These are phyloP conservation scores for Coemansia sp. DNA, from an alignment of 192 early-diverging fungal species.

Conservation along the genomic window DNA sequence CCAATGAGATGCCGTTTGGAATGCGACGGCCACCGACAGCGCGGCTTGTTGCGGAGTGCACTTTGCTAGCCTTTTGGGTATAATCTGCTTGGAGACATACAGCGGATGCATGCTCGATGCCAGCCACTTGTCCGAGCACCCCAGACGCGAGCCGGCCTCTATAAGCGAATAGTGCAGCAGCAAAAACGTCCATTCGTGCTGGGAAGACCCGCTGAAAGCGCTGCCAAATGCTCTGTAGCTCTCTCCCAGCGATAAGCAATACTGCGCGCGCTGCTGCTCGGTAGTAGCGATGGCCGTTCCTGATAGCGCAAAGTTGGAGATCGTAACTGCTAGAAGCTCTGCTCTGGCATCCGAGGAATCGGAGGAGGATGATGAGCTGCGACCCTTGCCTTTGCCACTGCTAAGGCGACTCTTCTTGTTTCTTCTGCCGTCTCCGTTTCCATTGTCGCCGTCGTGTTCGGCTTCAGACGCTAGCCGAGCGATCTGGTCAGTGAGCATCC, in stretches of 20 bases:
- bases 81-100: conserved; percentile 9
- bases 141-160: conserved; percentile 31
- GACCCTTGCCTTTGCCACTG: background rate
- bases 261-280: conserved; percentile 37
- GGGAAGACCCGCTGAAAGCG: conserved; percentile 2
- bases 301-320: conserved; percentile 32
- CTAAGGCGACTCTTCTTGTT: conserved; percentile 30
- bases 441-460: background rate
- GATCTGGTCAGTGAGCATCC: conserved; percentile 15
- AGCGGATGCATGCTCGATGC: conserved; percentile 25
- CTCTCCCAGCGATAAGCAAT: conserved; percentile 8
- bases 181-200: conserved; percentile 25
- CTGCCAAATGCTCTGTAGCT: conserved; percentile 9
- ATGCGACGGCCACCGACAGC: conserved; percentile 34
- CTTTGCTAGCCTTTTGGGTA: conserved; percentile 3
- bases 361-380: no score
- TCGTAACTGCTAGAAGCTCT: conserved; percentile 19
- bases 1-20: conserved; percentile 46
- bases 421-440: background rate
- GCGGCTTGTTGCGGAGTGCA: conserved; percentile 3
- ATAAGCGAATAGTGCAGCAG: conserved; percentile 42
- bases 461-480: background rate
- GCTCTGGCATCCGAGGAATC: background rate
- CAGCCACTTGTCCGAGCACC: conserved; percentile 34
- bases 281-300: conserved; percentile 23